Percentiles rank a stretch among this genome's conserved stretches.
Evolutionary conservation across 768 basidiomycete genomes (phyloP).

Genomic region (Mycena venus): DNA sequence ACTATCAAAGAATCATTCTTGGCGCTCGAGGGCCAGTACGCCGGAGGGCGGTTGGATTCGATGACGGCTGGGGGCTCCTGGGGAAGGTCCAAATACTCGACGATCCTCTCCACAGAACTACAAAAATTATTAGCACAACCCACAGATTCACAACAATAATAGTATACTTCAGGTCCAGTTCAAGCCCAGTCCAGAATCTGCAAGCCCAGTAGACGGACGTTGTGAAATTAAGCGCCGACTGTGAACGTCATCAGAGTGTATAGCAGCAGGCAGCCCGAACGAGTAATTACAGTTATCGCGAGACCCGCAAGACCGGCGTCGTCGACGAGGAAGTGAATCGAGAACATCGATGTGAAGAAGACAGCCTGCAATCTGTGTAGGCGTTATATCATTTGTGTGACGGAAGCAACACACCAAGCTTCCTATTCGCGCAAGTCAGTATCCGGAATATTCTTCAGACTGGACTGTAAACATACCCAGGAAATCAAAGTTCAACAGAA

Average conservation of each 20-base stretch:
- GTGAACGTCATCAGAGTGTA: background rate
- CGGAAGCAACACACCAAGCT: slow-evolving; percentile 11
- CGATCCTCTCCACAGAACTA: slow-evolving; percentile 91
- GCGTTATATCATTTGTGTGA: no score
- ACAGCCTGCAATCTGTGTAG: slow-evolving; percentile 50
- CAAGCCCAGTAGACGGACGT: slow-evolving; percentile 41
- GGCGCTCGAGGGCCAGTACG: slow-evolving; percentile 91
- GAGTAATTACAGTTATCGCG: slow-evolving; percentile 60
- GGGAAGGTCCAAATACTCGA: slow-evolving; percentile 91
- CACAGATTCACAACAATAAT: slow-evolving; percentile 29
- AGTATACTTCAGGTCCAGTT: slow-evolving; percentile 75
- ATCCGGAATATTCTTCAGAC: background rate
- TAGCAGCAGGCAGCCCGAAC: background rate
- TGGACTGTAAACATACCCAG: background rate
- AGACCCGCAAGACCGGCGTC: slow-evolving; percentile 61
- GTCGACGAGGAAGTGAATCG: slow-evolving; percentile 60
- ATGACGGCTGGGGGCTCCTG: slow-evolving; percentile 88
- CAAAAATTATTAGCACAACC: background rate
- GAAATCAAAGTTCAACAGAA: slow-evolving; percentile 25
- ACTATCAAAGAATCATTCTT: slow-evolving; percentile 69
- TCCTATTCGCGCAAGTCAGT: background rate
- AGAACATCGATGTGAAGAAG: slow-evolving; percentile 70
- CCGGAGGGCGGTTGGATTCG: slow-evolving; percentile 82
- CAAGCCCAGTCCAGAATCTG: slow-evolving; percentile 51
- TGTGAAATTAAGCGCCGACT: slow-evolving; percentile 50